Percentiles rank a stretch among this genome's conserved stretches.
Evolutionary conservation across 2,329 filamentous ascomycete genomes (phyloP).

Genomic region (Zymoseptoria ardabiliae): DNA sequence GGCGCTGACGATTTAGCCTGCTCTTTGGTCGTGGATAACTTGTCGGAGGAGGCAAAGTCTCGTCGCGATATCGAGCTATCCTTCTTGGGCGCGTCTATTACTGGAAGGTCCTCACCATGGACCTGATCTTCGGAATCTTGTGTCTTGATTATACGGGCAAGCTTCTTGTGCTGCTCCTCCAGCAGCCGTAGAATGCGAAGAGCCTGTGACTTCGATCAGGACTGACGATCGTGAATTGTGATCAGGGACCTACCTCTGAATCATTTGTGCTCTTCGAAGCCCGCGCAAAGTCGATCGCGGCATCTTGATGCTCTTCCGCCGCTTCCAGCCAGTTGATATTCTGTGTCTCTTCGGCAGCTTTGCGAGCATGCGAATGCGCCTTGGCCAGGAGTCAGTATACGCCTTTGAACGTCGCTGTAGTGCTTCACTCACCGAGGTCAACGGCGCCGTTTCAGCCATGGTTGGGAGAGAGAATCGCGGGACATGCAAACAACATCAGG

Average conservation of each 20-base stretch:
- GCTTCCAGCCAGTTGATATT: slow-evolving; percentile 69
- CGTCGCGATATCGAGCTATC: slow-evolving; percentile 37
- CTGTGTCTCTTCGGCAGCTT: slow-evolving; percentile 65
- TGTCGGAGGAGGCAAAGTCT: slow-evolving; percentile 27
- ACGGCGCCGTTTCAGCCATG: slow-evolving; percentile 9
- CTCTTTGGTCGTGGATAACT: slow-evolving; percentile 4
- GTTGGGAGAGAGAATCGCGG: neutral
- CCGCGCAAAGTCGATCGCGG: slow-evolving; percentile 80
- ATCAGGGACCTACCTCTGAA: slow-evolving; percentile 39
- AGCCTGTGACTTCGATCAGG: slow-evolving; percentile 50
- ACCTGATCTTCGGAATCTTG: slow-evolving; percentile 34
- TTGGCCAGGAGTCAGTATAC: slow-evolving; percentile 30
- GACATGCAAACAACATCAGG: neutral
- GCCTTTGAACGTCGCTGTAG: neutral
- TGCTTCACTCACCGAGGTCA: slow-evolving; percentile 3
- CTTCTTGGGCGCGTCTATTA: slow-evolving; percentile 1
- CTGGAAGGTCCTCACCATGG: neutral
- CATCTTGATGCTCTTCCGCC: slow-evolving; percentile 78
- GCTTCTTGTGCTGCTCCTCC: slow-evolving; percentile 76
- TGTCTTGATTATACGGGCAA: slow-evolving; percentile 73
- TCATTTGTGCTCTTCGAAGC: slow-evolving; percentile 67
- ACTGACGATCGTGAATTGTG: neutral
- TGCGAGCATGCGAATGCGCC: slow-evolving; percentile 84
- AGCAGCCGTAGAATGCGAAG: slow-evolving; percentile 76
- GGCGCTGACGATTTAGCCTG: slow-evolving; percentile 18